Evolutionary conservation across 441 rosid species (phyloP).

Genomic region (Hypseocharis bilobata): DNA sequence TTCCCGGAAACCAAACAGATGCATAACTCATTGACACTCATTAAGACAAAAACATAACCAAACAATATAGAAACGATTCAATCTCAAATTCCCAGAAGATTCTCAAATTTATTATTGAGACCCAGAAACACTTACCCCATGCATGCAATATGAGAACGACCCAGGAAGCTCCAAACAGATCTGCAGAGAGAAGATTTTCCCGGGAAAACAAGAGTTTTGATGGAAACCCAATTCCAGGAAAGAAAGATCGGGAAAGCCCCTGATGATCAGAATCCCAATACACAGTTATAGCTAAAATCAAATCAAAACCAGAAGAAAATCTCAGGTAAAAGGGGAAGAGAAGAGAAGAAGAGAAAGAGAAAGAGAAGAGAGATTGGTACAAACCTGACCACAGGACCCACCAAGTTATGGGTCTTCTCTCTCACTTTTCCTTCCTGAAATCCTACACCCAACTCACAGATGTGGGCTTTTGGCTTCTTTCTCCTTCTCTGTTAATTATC

Average conservation of each 20-base stretch:
- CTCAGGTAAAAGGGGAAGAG: no score
- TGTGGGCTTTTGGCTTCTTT: neutral
- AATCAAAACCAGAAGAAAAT: neutral
- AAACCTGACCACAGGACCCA: neutral
- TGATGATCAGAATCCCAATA: neutral
- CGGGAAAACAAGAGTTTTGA: constrained; percentile 13
- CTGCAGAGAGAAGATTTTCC: constrained; percentile 13
- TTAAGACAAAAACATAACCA: neutral
- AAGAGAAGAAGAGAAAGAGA: no score
- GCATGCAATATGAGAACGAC: constrained; percentile 28
- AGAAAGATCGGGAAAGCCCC: constrained; percentile 27
- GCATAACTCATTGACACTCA: constrained; percentile 3
- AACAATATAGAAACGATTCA: constrained; percentile 10
- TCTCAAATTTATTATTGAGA: constrained; percentile 18
- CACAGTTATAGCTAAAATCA: no score
- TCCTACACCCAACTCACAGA: neutral
- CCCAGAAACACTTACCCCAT: constrained; percentile 44
- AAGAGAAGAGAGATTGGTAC: no score
- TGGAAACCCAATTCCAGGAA: constrained; percentile 21
- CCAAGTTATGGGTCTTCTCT: neutral
- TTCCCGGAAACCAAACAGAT: neutral
- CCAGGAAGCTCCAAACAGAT: constrained; percentile 25
- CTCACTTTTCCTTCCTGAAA: neutral
- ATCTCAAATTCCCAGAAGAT: constrained; percentile 8
- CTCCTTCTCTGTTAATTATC: neutral